These are phyloP conservation scores for Dioszegia hungarica DNA, from an alignment of 768 basidiomycete genomes.

Conservation along the genomic window DNA sequence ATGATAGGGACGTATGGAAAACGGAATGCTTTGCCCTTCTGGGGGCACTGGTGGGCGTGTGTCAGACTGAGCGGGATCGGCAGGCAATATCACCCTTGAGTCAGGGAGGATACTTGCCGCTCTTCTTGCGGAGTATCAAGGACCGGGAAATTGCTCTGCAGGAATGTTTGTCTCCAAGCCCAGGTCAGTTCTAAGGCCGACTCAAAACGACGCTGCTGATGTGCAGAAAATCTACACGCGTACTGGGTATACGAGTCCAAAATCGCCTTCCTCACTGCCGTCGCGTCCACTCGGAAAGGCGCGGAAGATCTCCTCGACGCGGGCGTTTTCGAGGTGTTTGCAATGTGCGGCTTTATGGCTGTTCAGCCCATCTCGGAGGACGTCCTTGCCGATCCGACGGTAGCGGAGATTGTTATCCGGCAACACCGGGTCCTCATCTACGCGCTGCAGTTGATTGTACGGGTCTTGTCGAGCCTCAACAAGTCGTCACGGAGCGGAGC, in stretches of 20 bases:
- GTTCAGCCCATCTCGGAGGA: slow-evolving; percentile 72
- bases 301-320: slow-evolving; percentile 79
- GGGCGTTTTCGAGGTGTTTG: slow-evolving; percentile 66
- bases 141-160: slow-evolving; percentile 72
- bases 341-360: slow-evolving; percentile 81
- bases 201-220: neutral
- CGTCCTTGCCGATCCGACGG: neutral
- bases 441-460: slow-evolving; percentile 72
- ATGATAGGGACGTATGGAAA: slow-evolving; percentile 95
- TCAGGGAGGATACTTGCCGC: slow-evolving; percentile 62
- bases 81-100: slow-evolving; percentile 19
- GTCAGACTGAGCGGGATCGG: slow-evolving; percentile 65
- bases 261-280: slow-evolving; percentile 78
- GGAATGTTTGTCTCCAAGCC: slow-evolving; percentile 77
- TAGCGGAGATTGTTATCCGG: slow-evolving; percentile 57
- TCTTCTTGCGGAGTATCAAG: slow-evolving; percentile 77
- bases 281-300: slow-evolving; percentile 75
- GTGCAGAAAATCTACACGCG: slow-evolving; percentile 78
- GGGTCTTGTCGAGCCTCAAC: slow-evolving; percentile 72
- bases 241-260: slow-evolving; percentile 94
- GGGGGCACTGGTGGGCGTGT: slow-evolving; percentile 71
- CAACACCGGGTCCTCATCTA: slow-evolving; percentile 90
- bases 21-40: slow-evolving; percentile 88
- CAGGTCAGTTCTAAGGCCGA: slow-evolving; percentile 67
- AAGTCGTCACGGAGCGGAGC: slow-evolving; percentile 21